Conservation (phyloP, 2,329 filamentous ascomycete genomes). For the Hymenoscyphus linearis region DNA sequence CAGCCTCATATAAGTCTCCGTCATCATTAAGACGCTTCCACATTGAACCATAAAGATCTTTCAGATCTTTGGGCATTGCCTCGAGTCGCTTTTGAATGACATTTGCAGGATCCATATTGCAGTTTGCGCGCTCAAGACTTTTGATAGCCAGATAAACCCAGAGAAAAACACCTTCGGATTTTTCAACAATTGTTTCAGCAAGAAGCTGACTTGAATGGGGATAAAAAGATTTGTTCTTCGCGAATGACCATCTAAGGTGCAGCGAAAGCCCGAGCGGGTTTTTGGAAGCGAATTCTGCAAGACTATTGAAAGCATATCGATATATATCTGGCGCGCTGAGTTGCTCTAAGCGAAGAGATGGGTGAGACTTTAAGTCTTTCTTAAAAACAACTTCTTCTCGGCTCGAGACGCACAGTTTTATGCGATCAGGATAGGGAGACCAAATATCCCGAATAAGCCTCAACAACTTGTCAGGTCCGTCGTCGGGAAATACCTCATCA, state of each 20-base stretch:
- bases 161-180: neutral
- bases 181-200: neutral
- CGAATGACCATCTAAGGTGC: neutral
- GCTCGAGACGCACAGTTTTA: slow-evolving; percentile 20
- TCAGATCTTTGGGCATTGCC: slow-evolving; percentile 8
- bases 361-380: neutral
- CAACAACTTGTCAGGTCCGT: neutral
- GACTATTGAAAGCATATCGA: neutral
- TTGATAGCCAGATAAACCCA: neutral
- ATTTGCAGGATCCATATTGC: neutral
- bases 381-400: slow-evolving; percentile 10
- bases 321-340: neutral
- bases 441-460: neutral
- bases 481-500: slow-evolving; percentile 17
- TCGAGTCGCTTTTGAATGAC: neutral
- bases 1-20: neutral
- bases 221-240: neutral
- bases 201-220: neutral
- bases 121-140: neutral
- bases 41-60: neutral
- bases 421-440: neutral
- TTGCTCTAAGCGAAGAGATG: neutral
- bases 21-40: neutral
- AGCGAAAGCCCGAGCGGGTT: neutral
- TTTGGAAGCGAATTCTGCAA: neutral